Conservation (phyloP, 2,329 filamentous ascomycete species). For the Fusarium transvaalense region DNA sequence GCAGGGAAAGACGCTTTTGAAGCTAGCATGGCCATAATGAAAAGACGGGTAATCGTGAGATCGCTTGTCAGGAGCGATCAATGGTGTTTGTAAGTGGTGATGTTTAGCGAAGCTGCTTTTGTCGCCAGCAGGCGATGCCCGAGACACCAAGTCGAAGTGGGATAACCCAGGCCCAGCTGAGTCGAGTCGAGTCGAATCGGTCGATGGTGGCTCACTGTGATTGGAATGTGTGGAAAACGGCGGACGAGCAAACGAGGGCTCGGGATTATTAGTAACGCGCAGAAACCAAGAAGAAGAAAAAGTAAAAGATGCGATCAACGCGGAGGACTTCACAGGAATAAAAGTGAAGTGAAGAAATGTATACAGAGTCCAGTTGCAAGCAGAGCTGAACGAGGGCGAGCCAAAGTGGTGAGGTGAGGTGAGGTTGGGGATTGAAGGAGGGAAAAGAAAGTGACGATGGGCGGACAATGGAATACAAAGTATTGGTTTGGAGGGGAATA, state of each 20-base stretch:
- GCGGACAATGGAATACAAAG: slow-evolving; percentile 39
- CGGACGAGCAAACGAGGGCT: neutral
- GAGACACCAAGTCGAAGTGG: slow-evolving; percentile 42
- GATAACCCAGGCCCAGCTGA: slow-evolving; percentile 44
- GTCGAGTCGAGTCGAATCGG: slow-evolving; percentile 32
- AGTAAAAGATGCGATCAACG: slow-evolving; percentile 46
- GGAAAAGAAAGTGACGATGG: slow-evolving; percentile 36
- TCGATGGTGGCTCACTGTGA: slow-evolving; percentile 32
- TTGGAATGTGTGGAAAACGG: slow-evolving; percentile 23
- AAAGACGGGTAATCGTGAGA: slow-evolving; percentile 15
- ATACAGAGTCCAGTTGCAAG: slow-evolving; percentile 7
- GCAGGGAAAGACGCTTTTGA: slow-evolving; percentile 77
- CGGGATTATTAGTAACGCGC: slow-evolving; percentile 43
- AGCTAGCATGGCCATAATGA: slow-evolving; percentile 80
- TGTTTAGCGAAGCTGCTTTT: slow-evolving; percentile 6
- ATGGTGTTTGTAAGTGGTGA: slow-evolving; percentile 7
- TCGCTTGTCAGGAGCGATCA: slow-evolving; percentile 13
- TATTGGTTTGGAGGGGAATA: slow-evolving; percentile 30
- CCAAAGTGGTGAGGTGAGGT: slow-evolving; percentile 20
- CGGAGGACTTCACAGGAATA: slow-evolving; percentile 30
- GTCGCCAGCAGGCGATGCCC: slow-evolving; percentile 31
- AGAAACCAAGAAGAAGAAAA: slow-evolving; percentile 21
- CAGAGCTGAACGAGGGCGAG: slow-evolving; percentile 12
- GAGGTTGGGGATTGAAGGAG: slow-evolving; percentile 30
- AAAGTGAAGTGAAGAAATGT: slow-evolving; percentile 34